phyloP scores from a whole-genome alignment of 331 rosid species.

The Stylosanthes scabra region DNA sequence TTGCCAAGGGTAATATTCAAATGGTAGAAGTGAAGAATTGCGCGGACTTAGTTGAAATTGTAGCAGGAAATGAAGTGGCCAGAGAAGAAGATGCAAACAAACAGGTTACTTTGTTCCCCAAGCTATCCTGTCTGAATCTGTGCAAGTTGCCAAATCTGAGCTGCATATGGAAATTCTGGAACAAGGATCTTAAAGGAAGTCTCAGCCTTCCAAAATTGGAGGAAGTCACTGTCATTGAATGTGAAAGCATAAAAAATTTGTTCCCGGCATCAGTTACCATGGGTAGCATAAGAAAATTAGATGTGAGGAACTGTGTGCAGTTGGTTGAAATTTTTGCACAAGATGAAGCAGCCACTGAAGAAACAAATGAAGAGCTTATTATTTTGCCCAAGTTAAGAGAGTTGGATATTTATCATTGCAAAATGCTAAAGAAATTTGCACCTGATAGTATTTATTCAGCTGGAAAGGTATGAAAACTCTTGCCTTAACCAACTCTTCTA shows the following conservation, averaged over 20 bases:
- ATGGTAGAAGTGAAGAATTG: too few relatives aligned
- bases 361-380: background rate
- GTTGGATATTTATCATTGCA: background rate
- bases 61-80: too few relatives aligned
- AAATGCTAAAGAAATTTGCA: background rate
- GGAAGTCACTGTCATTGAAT: background rate
- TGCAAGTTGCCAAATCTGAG: too few relatives aligned
- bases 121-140: too few relatives aligned
- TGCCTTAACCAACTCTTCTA: too few relatives aligned
- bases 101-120: too few relatives aligned
- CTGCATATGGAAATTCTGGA: slow-evolving; percentile 10
- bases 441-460: background rate
- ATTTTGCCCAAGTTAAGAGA: slow-evolving; percentile 10
- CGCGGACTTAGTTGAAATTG: too few relatives aligned
- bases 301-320: background rate
- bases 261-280: slow-evolving; percentile 12
- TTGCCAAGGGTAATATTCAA: too few relatives aligned
- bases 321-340: slow-evolving; percentile 11
- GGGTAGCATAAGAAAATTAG: background rate
- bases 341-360: background rate
- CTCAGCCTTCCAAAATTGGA: background rate
- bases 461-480: slow-evolving; percentile 21
- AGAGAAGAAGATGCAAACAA: too few relatives aligned
- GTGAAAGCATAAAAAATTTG: background rate
- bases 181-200: slow-evolving; percentile 7